These are phyloP conservation scores for Neurospora sp. DNA, from an alignment of 495 filamentous ascomycete species.

Conservation along the genomic window DNA sequence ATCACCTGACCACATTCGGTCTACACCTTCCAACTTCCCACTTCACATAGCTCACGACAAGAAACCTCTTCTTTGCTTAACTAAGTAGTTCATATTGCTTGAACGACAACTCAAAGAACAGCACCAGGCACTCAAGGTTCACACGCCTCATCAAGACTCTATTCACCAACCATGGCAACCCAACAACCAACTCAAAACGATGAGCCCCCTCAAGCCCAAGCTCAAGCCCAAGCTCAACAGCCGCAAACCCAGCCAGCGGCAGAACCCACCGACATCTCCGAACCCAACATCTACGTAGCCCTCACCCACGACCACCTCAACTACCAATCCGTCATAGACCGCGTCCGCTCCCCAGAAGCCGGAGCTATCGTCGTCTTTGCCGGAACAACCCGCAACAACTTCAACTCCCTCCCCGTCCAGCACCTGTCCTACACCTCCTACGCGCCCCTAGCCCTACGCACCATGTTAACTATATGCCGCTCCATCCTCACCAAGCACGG, in stretches of 20 bases:
- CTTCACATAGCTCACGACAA: not conserved
- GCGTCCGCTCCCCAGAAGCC: slow-evolving; percentile 66
- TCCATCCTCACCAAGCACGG: slow-evolving; percentile 46
- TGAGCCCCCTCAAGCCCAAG: not conserved
- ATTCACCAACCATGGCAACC: not conserved
- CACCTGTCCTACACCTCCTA: slow-evolving; percentile 81
- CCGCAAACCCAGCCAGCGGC: not conserved
- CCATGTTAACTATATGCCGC: slow-evolving; percentile 59
- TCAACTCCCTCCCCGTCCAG: slow-evolving; percentile 60
- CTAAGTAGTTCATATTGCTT: not conserved
- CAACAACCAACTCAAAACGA: not conserved
- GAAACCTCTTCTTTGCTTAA: not conserved
- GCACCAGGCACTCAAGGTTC: not conserved
- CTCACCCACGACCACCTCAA: slow-evolving; percentile 57
- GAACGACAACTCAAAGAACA: not conserved
- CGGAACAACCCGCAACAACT: slow-evolving; percentile 78
- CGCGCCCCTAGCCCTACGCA: slow-evolving; percentile 60
- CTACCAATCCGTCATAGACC: slow-evolving; percentile 46
- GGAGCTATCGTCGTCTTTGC: slow-evolving; percentile 51
- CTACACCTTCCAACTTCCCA: not conserved
- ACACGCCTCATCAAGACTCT: not conserved
- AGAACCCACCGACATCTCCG: slow-evolving; percentile 15
- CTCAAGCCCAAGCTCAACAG: not conserved
- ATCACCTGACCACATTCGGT: not conserved
- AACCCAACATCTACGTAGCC: slow-evolving; percentile 34